Conservation (phyloP, 371 early-diverging fungal species). For the Thermomucor indicae-seudaticae region DNA sequence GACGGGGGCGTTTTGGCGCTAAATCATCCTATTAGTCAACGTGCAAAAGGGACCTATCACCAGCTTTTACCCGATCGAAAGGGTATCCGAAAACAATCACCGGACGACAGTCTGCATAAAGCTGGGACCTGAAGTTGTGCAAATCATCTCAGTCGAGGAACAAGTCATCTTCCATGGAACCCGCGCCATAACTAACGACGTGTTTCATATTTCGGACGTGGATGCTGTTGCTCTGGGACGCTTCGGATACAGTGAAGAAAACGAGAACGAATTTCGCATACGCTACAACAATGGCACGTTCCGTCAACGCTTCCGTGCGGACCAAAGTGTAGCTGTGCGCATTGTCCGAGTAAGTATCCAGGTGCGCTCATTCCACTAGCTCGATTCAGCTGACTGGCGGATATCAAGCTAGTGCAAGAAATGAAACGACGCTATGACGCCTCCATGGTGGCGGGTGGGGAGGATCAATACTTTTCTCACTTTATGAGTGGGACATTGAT, state of each 20-base stretch:
- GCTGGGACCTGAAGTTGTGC: conserved; percentile 75
- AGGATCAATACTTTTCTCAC: too few relatives aligned
- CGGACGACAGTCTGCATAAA: conserved; percentile 77
- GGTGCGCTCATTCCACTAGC: conserved; percentile 15
- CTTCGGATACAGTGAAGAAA: conserved; percentile 44
- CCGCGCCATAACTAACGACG: conserved; percentile 76
- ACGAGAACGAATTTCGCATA: conserved; percentile 74
- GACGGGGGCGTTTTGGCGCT: too few relatives aligned
- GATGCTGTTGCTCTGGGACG: conserved; percentile 63
- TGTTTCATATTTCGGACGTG: conserved; percentile 81
- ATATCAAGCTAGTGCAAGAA: conserved; percentile 56
- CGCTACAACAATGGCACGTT: conserved; percentile 70
- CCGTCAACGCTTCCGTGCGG: conserved; percentile 65
- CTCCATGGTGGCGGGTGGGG: too few relatives aligned
- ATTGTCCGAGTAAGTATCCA: too few relatives aligned
- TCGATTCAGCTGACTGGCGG: too few relatives aligned
- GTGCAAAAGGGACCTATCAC: too few relatives aligned
- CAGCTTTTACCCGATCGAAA: conserved; percentile 60
- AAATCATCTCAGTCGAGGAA: conserved; percentile 64
- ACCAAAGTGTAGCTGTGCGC: conserved; percentile 77
- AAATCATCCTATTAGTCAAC: too few relatives aligned
- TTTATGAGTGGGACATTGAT: conserved; percentile 48
- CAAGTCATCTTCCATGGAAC: conserved; percentile 67
- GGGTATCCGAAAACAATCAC: conserved; percentile 53
- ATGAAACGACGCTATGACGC: conserved; percentile 67